These are phyloP conservation scores for Penicillium paradoxum DNA, from an alignment of 495 filamentous ascomycete genomes.

Conservation along the genomic window DNA sequence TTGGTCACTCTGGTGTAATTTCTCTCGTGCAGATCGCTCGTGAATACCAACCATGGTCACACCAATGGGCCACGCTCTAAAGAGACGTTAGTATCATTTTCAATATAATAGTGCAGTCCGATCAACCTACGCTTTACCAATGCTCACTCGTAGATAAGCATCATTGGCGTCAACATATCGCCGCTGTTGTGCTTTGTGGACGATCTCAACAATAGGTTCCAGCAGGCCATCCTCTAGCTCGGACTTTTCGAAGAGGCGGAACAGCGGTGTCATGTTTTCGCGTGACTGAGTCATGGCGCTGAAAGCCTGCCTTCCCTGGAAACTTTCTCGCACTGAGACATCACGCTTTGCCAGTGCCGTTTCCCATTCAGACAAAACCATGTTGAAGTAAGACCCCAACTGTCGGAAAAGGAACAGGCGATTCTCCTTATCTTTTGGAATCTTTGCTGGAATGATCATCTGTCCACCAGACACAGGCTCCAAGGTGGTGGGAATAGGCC, in stretches of 20 bases:
- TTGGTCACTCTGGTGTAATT: constrained; percentile 82
- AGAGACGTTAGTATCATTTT: constrained; percentile 12
- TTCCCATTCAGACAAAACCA: constrained; percentile 89
- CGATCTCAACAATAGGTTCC: constrained; percentile 87
- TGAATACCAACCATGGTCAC: constrained; percentile 99
- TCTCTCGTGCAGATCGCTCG: constrained; percentile 90
- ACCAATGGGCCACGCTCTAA: constrained; percentile 90
- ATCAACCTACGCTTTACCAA: constrained; percentile 76
- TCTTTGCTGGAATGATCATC: constrained; percentile 69
- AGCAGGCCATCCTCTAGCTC: constrained; percentile 76
- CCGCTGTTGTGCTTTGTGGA: constrained; percentile 78
- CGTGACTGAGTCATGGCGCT: constrained; percentile 75
- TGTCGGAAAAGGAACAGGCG: constrained; percentile 74
- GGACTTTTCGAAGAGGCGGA: constrained; percentile 75
- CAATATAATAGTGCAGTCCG: background rate
- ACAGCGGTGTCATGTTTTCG: constrained; percentile 86
- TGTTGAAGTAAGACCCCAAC: constrained; percentile 85
- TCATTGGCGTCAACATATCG: constrained; percentile 97
- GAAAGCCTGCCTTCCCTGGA: constrained; percentile 69
- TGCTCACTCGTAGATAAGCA: constrained; percentile 85
- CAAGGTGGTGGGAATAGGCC: constrained; percentile 67
- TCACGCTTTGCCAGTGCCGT: constrained; percentile 64
- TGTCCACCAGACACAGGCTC: constrained; percentile 71
- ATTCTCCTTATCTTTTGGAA: constrained; percentile 53
- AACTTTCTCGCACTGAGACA: constrained; percentile 60